phyloP scores from a whole-genome alignment of 306 rosid species.

The Astragalus glycyphyllos region DNA sequence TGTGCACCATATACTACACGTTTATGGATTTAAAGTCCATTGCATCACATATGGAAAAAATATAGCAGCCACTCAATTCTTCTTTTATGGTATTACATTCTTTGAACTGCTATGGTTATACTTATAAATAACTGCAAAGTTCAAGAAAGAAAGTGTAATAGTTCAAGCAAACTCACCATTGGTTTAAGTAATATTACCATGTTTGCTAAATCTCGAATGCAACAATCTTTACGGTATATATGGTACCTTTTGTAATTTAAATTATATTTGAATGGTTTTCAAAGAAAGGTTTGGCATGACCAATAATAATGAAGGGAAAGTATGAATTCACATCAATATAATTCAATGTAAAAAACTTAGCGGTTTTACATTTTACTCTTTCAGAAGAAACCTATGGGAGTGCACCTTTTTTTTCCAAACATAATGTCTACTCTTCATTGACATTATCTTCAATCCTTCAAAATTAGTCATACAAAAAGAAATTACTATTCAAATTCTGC shows the following conservation, averaged over 20 bases:
- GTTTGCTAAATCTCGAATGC: conserved; percentile 18
- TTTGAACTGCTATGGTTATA: neutral
- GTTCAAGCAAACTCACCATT: conserved; percentile 23
- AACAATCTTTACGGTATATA: conserved; percentile 3
- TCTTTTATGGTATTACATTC: conserved; percentile 23
- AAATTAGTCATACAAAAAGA: neutral
- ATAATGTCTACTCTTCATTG: conserved; percentile 5
- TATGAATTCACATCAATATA: conserved; percentile 12
- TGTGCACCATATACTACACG: neutral
- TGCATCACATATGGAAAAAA: conserved; percentile 16
- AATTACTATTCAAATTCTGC: conserved; percentile 1
- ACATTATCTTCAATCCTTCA: neutral
- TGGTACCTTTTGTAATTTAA: conserved; percentile 1
- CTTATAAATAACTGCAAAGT: conserved; percentile 17
- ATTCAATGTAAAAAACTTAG: conserved; percentile 25
- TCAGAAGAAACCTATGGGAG: conserved; percentile 19
- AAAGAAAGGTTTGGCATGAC: conserved; percentile 10
- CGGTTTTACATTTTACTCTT: conserved; percentile 15
- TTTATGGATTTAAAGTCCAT: conserved; percentile 25
- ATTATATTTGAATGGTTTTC: neutral
- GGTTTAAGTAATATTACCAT: conserved; percentile 8
- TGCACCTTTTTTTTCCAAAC: neutral
- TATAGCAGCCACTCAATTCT: conserved; percentile 1
- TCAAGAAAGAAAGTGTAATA: conserved; percentile 18
- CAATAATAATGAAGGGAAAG: conserved; percentile 2